Percentiles rank a stretch among this genome's conserved stretches.
Conservation (phyloP, 805 yeast species). For the Hanseniaspora thailandica region DNA sequence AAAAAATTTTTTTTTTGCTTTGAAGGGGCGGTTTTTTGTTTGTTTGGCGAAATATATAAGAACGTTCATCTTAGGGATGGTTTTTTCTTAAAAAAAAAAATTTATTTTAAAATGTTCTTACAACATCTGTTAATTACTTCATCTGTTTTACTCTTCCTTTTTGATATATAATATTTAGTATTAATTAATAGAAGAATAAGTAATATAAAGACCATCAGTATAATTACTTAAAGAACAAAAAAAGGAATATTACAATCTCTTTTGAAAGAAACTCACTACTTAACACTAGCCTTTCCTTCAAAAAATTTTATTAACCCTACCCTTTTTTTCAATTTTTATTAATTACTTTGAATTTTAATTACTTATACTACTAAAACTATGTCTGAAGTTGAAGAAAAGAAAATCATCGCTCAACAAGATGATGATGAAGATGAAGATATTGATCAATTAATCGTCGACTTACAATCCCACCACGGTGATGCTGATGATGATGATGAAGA, state of each 20-base stretch:
- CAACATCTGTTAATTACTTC: too few species aligned
- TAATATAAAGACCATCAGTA: constrained; percentile 1
- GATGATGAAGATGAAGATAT: constrained; percentile 57
- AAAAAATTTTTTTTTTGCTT: background rate
- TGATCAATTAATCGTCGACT: constrained; percentile 62
- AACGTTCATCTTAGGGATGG: background rate
- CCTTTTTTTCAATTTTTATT: background rate
- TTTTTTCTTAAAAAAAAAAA: background rate
- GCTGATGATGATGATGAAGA: constrained; percentile 43
- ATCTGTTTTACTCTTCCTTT: background rate
- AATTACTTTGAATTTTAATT: background rate
- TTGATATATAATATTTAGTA: background rate
- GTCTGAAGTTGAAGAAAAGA: constrained; percentile 15
- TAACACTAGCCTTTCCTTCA: background rate
- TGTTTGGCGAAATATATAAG: background rate
- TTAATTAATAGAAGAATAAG: background rate
- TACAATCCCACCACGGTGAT: constrained; percentile 53
- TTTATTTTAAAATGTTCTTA: background rate
- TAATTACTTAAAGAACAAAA: background rate
- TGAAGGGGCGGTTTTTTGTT: background rate
- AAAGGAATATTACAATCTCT: background rate
- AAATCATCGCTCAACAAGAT: constrained; percentile 22
- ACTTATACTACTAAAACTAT: background rate
- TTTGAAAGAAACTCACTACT: background rate
- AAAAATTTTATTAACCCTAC: background rate